Base-by-base conservation (phyloP, 2,329 filamentous ascomycete genomes). In the Fusarium albosuccineum region DNA sequence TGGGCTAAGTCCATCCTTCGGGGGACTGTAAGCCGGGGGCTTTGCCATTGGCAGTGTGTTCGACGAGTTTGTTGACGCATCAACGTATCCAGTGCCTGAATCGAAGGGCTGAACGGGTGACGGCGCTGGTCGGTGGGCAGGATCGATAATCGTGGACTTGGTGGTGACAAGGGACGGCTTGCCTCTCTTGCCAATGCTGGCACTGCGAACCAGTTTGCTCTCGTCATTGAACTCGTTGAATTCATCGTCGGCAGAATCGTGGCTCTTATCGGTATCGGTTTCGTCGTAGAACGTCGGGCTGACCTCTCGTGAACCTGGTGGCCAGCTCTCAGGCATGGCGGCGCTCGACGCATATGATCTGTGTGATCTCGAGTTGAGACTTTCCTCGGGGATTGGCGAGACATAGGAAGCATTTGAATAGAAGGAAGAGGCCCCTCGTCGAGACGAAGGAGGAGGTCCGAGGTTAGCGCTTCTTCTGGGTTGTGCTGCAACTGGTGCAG, bases 321-420 rank as follows among this genome's bases (percentile, higher is more conserved):
- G 87, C 87, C 90, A 93, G 68, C 83, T 88, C 17, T 88, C 86
- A 1, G 91, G 91, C 75, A 93, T 92, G 1, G 87, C 91, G 36
- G 88, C 86, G 69, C 91, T 93, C 3, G 92, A 93, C 22, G 88
- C 91, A 72, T 87, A 90, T 0, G 91, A 93, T 29, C 83, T 83
- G 73, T 88, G 86, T 1, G 88, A 88, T 55, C 83, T 80, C 4
- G 84, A 81, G 26, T 84, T 82, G 0, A 86, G 83, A 65, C 85
- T 87, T 74, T 94, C 91, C 76, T 94, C 92, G 1, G 89, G 90
- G 54, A 94, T 94, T 0, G 92, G 91, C 1, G 91, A 91, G 27
- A 94, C 90, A 62, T 85, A 90, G 0, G 90, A 91, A 11, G 83
- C 79, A 66, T 84, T 86, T 3, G 90, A 91, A 71, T 91, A 90